Evolutionary conservation across 495 filamentous ascomycete species (phyloP).

Genomic region (Neurospora sp.): DNA sequence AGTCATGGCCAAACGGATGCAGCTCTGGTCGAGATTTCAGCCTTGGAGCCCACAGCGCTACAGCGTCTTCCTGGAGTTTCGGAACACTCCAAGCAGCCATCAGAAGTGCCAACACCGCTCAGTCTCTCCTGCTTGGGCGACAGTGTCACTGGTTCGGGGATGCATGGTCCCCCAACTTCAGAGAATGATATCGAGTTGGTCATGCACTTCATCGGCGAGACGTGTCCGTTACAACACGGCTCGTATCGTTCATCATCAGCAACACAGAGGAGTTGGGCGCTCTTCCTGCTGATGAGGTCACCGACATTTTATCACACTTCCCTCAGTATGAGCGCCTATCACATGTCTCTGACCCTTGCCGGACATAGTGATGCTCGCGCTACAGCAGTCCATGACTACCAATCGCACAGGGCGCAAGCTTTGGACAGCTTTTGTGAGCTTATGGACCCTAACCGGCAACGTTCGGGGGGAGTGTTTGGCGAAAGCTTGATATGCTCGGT

Average conservation of each 20-base stretch:
- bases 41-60: not conserved
- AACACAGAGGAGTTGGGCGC: not conserved
- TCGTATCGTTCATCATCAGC: not conserved
- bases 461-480: not conserved
- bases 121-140: not conserved
- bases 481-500: slow-evolving; percentile 3
- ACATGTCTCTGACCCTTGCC: not conserved
- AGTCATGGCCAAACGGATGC: not conserved
- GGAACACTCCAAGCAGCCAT: not conserved
- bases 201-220: slow-evolving; percentile 1
- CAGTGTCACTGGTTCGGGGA: not conserved
- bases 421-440: not conserved
- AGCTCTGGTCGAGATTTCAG: not conserved
- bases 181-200: slow-evolving; percentile 2
- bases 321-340: slow-evolving; percentile 3
- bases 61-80: not conserved
- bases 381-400: slow-evolving; percentile 1
- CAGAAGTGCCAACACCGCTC: not conserved
- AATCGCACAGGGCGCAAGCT: not conserved
- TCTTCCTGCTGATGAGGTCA: not conserved
- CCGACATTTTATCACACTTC: slow-evolving; percentile 3
- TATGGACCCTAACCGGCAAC: not conserved
- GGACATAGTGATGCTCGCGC: not conserved
- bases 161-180: not conserved
- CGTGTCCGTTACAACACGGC: not conserved